Evolutionary conservation across 352 stramenopile genomes (phyloP), one percentile per base, ranked within the genome.

Genomic region (Phytopythium cucurbitacearum): DNA sequence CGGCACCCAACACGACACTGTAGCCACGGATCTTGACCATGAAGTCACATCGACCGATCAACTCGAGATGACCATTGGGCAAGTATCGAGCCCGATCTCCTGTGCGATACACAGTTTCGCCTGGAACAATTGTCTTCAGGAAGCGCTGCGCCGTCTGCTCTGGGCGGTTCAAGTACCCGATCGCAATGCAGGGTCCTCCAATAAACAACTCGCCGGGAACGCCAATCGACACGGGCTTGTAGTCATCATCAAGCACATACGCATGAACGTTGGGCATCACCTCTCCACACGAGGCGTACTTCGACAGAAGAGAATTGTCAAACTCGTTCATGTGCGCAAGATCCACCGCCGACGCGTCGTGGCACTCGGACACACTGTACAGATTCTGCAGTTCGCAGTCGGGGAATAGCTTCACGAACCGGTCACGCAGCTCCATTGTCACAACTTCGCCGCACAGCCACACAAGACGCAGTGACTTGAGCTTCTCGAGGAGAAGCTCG

Each of bases 1-100:
- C 79, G 13, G 91, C 92, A 34, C 89, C 90, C 6, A 98, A 65
- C 32, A 97, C 94, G 4, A 98, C 89, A 42, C 88, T 97, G 65
- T 98, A 98, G 40, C 94, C 94, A 21, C 93, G 83, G 55, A 98
- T 96, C 73, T 98, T 98, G 52, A 98, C 89, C 90, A 98, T 97
- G 54, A 96, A 97, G 68, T 97, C 92, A 59, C 89, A 97, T 39
- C 94, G 83, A 4, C 94, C 94, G 37, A 97, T 85, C 36, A 98
- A 80, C 65, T 98, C 91, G 5, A 98, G 65, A 59, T 96, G 78
- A 4, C 89, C 86, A 59, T 96, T 95, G 0, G 85, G 80, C 48
- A 98, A 70, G 47, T 97, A 91, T 11, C 91, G 76, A 40, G 86
- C 93, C 39, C 93, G 72, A 70, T 98, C 93, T 34, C 94, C 93